These are phyloP conservation scores for Pseudocercospora ulei DNA, from an alignment of 2,329 filamentous ascomycete genomes.

Conservation along the genomic window DNA sequence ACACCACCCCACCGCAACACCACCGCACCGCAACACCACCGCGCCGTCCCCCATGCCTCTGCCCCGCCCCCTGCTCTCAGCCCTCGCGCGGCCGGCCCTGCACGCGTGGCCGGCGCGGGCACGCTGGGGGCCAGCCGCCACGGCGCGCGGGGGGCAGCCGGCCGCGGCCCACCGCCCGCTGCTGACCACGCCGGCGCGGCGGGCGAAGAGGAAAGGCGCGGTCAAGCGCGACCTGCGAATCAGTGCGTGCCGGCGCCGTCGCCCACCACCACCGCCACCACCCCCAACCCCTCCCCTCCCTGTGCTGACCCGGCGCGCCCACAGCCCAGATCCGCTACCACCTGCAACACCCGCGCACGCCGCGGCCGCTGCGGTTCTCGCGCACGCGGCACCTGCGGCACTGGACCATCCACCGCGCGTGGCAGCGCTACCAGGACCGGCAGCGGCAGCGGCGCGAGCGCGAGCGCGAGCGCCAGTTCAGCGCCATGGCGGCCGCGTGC, in stretches of 20 bases:
- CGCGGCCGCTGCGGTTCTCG: conserved; percentile 74
- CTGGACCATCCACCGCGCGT: conserved; percentile 98
- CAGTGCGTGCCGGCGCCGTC: conserved; percentile 22
- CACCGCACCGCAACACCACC: no score
- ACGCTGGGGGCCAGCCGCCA: no score
- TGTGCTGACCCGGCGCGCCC: no score
- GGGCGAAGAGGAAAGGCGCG: conserved; percentile 30
- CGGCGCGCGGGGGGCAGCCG: no score
- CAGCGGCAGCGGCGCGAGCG: conserved; percentile 54
- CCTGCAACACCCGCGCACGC: conserved; percentile 57
- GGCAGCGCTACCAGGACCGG: conserved; percentile 68
- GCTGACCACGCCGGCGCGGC: conserved; percentile 38
- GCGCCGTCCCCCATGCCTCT: no score
- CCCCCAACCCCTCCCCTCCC: no score
- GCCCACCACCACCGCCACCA: background rate
- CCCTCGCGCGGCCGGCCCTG: no score
- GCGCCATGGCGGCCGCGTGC: conserved; percentile 73
- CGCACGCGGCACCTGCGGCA: conserved; percentile 81
- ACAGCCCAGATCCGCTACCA: conserved; percentile 60
- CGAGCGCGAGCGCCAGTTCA: conserved; percentile 69
- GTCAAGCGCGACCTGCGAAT: conserved; percentile 34
- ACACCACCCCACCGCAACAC: no score
- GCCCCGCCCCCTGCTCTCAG: no score
- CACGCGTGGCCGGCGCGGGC: no score
- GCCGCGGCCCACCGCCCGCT: conserved; percentile 27